These are phyloP conservation scores for Penicillium carneum DNA, from an alignment of 2,329 filamentous ascomycete genomes.

Conservation along the genomic window DNA sequence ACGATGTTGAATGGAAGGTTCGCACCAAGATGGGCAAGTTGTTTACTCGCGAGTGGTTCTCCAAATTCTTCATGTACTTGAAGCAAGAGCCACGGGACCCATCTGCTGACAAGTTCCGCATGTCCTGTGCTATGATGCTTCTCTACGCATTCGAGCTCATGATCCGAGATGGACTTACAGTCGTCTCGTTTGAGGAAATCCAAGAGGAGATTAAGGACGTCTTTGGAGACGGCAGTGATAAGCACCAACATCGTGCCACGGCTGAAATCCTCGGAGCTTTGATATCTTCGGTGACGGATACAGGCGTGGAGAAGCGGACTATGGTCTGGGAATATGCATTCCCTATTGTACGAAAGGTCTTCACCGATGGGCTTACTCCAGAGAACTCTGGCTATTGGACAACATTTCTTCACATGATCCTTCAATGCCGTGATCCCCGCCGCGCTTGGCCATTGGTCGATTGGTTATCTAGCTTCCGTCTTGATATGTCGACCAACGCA, in stretches of 20 bases:
- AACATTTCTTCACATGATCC: constrained; percentile 85
- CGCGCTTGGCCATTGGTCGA: constrained; percentile 85
- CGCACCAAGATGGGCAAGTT: constrained; percentile 80
- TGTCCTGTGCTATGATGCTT: constrained; percentile 84
- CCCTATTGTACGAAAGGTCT: constrained; percentile 82
- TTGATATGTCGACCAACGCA: constrained; percentile 94
- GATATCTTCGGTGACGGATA: constrained; percentile 79
- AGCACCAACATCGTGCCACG: constrained; percentile 95
- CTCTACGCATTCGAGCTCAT: constrained; percentile 91
- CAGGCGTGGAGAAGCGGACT: constrained; percentile 74
- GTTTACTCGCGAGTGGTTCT: constrained; percentile 84
- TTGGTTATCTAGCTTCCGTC: constrained; percentile 79
- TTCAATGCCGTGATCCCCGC: constrained; percentile 88
- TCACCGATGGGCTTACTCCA: constrained; percentile 89
- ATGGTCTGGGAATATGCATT: constrained; percentile 88
- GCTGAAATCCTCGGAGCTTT: constrained; percentile 90
- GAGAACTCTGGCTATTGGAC: constrained; percentile 96
- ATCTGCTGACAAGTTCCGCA: constrained; percentile 83
- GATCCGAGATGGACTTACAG: constrained; percentile 74
- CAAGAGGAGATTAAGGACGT: constrained; percentile 78
- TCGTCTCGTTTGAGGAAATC: constrained; percentile 84
- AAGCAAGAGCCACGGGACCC: constrained; percentile 93
- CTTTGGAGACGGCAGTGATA: constrained; percentile 92
- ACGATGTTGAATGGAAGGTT: constrained; percentile 76
- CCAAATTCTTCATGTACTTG: constrained; percentile 86